Evolutionary conservation across 2,329 filamentous ascomycete genomes (phyloP).

Genomic region (Ascochyta rabiei): DNA sequence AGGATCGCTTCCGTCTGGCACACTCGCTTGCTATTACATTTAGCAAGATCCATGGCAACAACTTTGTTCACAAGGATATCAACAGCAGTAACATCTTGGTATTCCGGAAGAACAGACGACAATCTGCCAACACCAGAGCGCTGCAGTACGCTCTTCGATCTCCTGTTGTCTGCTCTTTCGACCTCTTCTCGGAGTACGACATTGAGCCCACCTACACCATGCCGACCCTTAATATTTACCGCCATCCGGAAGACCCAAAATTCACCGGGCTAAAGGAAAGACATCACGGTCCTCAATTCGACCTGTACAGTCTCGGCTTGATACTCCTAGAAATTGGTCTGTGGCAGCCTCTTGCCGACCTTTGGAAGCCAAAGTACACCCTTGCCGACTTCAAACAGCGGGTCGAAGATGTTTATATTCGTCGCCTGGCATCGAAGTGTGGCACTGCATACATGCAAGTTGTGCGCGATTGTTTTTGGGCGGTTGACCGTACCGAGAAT

Average conservation of each 20-base stretch:
- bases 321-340: slow-evolving; percentile 76
- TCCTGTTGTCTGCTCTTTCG: slow-evolving; percentile 75
- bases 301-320: slow-evolving; percentile 76
- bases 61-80: slow-evolving; percentile 74
- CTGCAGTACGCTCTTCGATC: slow-evolving; percentile 64
- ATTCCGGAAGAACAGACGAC: slow-evolving; percentile 55
- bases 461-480: slow-evolving; percentile 72
- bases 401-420: slow-evolving; percentile 68
- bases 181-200: slow-evolving; percentile 68
- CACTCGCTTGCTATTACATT: slow-evolving; percentile 74
- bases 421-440: slow-evolving; percentile 70
- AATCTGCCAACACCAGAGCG: slow-evolving; percentile 51
- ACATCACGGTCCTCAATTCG: slow-evolving; percentile 52
- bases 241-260: slow-evolving; percentile 65
- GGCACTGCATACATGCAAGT: slow-evolving; percentile 78
- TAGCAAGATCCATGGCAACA: slow-evolving; percentile 73
- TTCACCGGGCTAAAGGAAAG: slow-evolving; percentile 38
- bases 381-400: slow-evolving; percentile 66
- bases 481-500: slow-evolving; percentile 60
- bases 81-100: slow-evolving; percentile 72
- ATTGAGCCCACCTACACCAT: slow-evolving; percentile 54
- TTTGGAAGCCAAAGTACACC: slow-evolving; percentile 65
- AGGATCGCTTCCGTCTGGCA: slow-evolving; percentile 77
- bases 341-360: slow-evolving; percentile 70
- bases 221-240: slow-evolving; percentile 62